Percentiles rank a stretch among this genome's conserved stretches.
Evolutionary conservation across 2,329 filamentous ascomycete genomes (phyloP).

Genomic region (Podosphaera fusca): DNA sequence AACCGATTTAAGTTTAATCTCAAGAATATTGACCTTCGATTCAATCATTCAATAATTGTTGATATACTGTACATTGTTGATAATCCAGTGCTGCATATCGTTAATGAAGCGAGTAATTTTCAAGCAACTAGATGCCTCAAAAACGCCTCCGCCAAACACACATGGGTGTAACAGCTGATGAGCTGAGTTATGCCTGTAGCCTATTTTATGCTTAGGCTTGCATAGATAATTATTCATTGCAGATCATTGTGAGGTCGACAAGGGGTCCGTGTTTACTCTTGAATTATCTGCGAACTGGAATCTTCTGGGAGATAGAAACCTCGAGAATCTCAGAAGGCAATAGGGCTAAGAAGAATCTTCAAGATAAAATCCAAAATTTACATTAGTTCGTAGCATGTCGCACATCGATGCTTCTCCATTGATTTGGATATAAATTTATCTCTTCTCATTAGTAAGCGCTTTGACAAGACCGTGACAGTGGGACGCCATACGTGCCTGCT

Average conservation of each 20-base stretch:
- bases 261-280: too few relatives aligned
- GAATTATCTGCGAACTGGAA: not conserved
- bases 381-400: too few relatives aligned
- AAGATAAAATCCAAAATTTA: too few relatives aligned
- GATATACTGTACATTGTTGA: not conserved
- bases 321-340: not conserved
- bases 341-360: too few relatives aligned
- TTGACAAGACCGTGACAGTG: not conserved
- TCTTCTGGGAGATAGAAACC: slow-evolving; percentile 1
- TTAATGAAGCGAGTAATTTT: slow-evolving; percentile 1
- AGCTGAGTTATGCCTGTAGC: too few relatives aligned
- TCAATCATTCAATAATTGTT: not conserved
- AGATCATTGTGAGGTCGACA: not conserved
- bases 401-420: too few relatives aligned
- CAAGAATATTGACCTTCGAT: not conserved
- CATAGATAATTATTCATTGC: not conserved
- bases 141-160: not conserved
- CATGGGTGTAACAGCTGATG: not conserved
- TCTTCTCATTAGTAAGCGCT: not conserved
- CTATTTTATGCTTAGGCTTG: too few relatives aligned
- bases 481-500: not conserved
- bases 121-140: slow-evolving; percentile 1
- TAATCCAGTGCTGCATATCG: slow-evolving; percentile 1
- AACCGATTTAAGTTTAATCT: not conserved
- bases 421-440: too few relatives aligned